Conservation (phyloP, 805 yeast species). For the Peterozyma toletana region DNA sequence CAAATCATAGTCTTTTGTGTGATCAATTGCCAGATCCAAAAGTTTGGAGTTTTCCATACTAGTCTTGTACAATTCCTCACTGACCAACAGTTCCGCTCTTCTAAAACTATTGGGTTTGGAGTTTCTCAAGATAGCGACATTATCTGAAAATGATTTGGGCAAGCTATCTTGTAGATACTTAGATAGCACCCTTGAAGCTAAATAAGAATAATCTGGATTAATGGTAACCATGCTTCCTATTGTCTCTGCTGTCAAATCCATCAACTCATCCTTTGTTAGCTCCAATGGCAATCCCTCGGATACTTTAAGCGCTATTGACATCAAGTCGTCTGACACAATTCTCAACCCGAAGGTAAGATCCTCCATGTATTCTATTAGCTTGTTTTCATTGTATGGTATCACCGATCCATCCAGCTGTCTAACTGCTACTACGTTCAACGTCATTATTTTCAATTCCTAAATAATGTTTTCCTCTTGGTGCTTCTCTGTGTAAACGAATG, state of each 20-base stretch:
- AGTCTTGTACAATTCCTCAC: slow-evolving; percentile 54
- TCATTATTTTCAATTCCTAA: too few relatives aligned
- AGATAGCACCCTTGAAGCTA: slow-evolving; percentile 94
- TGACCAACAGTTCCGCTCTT: slow-evolving; percentile 59
- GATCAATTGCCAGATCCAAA: slow-evolving; percentile 67
- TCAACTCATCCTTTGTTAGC: slow-evolving; percentile 86
- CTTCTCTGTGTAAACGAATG: too few relatives aligned
- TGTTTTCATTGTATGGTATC: too few relatives aligned
- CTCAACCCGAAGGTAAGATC: neutral
- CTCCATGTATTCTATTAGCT: neutral
- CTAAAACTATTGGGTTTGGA: slow-evolving; percentile 17
- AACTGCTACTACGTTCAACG: too few relatives aligned
- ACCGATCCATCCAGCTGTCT: too few relatives aligned
- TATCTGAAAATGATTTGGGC: slow-evolving; percentile 76
- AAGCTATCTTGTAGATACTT: slow-evolving; percentile 94
- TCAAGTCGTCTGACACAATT: neutral
- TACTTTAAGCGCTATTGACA: neutral
- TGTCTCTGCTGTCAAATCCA: slow-evolving; percentile 83
- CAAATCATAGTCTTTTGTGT: slow-evolving; percentile 57
- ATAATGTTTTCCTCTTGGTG: too few relatives aligned
- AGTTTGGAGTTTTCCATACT: slow-evolving; percentile 59
- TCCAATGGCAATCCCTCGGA: slow-evolving; percentile 85
- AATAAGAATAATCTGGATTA: slow-evolving; percentile 94
- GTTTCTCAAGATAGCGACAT: slow-evolving; percentile 37
- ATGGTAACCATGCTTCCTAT: slow-evolving; percentile 96